Percentiles rank a stretch among this genome's conserved stretches.
Evolutionary conservation across 2,329 filamentous ascomycete genomes (phyloP).

Genomic region (Monosporascus sp.): DNA sequence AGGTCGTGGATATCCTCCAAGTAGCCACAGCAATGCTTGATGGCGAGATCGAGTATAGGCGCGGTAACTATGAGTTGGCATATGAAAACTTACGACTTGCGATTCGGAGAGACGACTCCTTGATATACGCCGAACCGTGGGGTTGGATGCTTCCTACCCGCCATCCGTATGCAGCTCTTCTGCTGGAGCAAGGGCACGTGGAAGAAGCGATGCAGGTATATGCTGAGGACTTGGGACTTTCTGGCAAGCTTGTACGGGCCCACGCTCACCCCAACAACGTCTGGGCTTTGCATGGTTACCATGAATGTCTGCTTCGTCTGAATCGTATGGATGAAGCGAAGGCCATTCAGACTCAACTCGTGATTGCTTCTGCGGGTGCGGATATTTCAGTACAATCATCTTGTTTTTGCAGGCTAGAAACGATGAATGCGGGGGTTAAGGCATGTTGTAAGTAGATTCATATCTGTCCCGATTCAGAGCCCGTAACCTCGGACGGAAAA

Average conservation of each 20-base stretch:
- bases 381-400: constrained; percentile 30
- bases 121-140: constrained; percentile 74
- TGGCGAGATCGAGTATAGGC: too few species aligned
- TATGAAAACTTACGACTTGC: too few species aligned
- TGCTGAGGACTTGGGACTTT: constrained; percentile 55
- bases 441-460: too few species aligned
- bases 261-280: constrained; percentile 68
- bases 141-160: constrained; percentile 73
- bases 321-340: constrained; percentile 37
- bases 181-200: constrained; percentile 60
- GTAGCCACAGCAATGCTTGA: too few species aligned
- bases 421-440: too few species aligned
- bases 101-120: too few species aligned
- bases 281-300: constrained; percentile 69
- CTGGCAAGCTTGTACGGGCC: constrained; percentile 56
- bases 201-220: constrained; percentile 55
- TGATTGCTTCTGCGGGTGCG: constrained; percentile 16
- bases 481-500: too few species aligned
- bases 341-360: constrained; percentile 19
- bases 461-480: too few species aligned
- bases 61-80: too few species aligned
- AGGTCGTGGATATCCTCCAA: too few species aligned
- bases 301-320: constrained; percentile 61
- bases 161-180: constrained; percentile 65
- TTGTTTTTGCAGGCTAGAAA: constrained; percentile 28